A percentile compares a stretch with the other conserved stretches of the same genome.
phyloP scores from a whole-genome alignment of 225 moss, liverwort and hornwort species.

The Takakia lepidozioides region DNA sequence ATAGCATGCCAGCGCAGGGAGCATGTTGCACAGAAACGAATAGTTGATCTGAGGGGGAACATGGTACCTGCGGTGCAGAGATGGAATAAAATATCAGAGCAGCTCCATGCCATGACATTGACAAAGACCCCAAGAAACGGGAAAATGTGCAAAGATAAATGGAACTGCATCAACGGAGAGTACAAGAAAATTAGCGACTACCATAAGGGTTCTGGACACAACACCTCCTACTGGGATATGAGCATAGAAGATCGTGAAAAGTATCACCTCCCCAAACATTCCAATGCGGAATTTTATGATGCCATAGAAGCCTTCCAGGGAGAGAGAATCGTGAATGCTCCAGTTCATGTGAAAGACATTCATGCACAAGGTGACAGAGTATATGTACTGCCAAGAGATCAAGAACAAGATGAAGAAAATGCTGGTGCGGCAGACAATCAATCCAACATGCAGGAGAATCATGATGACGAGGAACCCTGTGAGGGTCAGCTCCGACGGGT shows the following conservation, averaged over 20 bases:
- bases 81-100: neutral
- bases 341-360: neutral
- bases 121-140: neutral
- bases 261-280: neutral
- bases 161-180: neutral
- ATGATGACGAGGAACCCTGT: too few relatives aligned
- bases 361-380: neutral
- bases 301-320: neutral
- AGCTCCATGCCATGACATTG: neutral
- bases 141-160: slow-evolving; percentile 2
- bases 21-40: too few relatives aligned
- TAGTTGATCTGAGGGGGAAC: too few relatives aligned
- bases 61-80: too few relatives aligned
- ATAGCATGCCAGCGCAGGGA: too few relatives aligned
- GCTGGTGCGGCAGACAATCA: too few relatives aligned
- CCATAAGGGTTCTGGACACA: neutral
- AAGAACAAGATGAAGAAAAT: neutral
- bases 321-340: neutral
- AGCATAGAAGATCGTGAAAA: neutral
- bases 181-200: neutral
- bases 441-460: too few relatives aligned
- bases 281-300: neutral
- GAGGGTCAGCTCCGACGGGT: too few relatives aligned
- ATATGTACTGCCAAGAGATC: neutral
- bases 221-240: neutral